A percentile compares a stretch with the other conserved stretches of the same genome.
phyloP scores from a whole-genome alignment of 2,329 filamentous ascomycete genomes.

The Ceratocystiopsis brevicomis region DNA sequence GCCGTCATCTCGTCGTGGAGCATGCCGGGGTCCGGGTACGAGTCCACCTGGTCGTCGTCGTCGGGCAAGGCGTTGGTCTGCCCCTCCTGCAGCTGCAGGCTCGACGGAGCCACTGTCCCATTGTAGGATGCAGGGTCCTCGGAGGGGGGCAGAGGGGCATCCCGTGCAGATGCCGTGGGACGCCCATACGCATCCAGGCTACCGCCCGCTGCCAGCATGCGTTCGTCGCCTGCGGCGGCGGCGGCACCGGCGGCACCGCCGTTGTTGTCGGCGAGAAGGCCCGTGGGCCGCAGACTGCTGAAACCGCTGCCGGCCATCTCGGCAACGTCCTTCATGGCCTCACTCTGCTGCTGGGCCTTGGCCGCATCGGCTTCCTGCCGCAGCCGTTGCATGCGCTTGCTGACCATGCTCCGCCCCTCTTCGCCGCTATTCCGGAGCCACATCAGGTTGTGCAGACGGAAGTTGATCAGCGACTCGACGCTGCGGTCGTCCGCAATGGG shows the following conservation, averaged over 20 bases:
- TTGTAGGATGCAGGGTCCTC: neutral
- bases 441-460: slow-evolving; percentile 67
- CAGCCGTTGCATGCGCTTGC: slow-evolving; percentile 37
- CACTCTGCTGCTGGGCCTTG: slow-evolving; percentile 28
- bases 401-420: slow-evolving; percentile 36
- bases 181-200: neutral
- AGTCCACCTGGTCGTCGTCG: slow-evolving; percentile 13
- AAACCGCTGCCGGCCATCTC: neutral
- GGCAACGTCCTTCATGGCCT: neutral
- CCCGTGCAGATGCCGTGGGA: neutral
- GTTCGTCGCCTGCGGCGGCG: slow-evolving; percentile 13
- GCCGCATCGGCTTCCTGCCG: slow-evolving; percentile 36
- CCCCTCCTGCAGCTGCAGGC: too few species aligned
- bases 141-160: neutral
- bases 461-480: slow-evolving; percentile 78
- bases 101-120: neutral
- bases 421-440: slow-evolving; percentile 52
- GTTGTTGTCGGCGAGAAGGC: neutral
- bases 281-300: neutral
- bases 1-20: slow-evolving; percentile 13
- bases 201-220: slow-evolving; percentile 9
- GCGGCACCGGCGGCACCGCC: neutral
- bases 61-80: neutral
- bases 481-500: slow-evolving; percentile 81
- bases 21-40: slow-evolving; percentile 10